Evolutionary conservation across 352 stramenopile species (phyloP), one percentile per base, ranked within the genome.

Genomic region (Globisporangium camurandrum): DNA sequence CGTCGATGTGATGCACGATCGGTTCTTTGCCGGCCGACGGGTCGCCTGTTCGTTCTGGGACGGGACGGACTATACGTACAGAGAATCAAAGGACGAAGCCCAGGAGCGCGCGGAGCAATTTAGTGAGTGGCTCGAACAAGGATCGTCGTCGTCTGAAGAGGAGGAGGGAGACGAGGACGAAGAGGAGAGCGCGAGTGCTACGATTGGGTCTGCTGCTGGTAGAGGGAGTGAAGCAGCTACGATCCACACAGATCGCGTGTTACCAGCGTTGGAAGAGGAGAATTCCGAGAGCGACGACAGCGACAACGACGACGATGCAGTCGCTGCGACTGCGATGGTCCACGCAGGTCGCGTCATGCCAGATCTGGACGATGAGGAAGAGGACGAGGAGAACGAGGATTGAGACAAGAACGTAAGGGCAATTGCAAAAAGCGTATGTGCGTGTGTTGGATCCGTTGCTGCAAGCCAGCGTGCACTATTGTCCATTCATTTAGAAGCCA

Each of bases 21-120:
- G 82, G 16, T 95, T 92, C 49, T 96, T 97, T 57, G 84, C 70
- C 7, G 84, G 81, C 4, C 73, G 79, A 3, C 89, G 89, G 34
- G 71, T 98, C 8, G 75, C 87, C 53, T 96, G 83, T 46, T 69
- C 72, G 12, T 98, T 95, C 66, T 98, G 93, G 93, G 93, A 98
- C 64, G 93, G 93, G 28, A 96, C 93, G 3, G 85, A 98, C 58
- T 98, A 97, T 64, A 97, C 89, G 20, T 64, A 95, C 34, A 61
- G 64, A 22, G 71, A 89, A 54, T 86, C 81, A 49, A 74, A 84
- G 33, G 71, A 84, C 10, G 79, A 89, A 43, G 72, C 92, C 59
- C 71, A 94, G 31, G 67, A 93, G 51, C 78, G 94, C 38, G 71
- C 93, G 1, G 88, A 98, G 30, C 83, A 96, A 50, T 98, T 98